These are phyloP conservation scores for Fomitopsis palustris DNA, from an alignment of 1,284 basidiomycete genomes.

Conservation along the genomic window DNA sequence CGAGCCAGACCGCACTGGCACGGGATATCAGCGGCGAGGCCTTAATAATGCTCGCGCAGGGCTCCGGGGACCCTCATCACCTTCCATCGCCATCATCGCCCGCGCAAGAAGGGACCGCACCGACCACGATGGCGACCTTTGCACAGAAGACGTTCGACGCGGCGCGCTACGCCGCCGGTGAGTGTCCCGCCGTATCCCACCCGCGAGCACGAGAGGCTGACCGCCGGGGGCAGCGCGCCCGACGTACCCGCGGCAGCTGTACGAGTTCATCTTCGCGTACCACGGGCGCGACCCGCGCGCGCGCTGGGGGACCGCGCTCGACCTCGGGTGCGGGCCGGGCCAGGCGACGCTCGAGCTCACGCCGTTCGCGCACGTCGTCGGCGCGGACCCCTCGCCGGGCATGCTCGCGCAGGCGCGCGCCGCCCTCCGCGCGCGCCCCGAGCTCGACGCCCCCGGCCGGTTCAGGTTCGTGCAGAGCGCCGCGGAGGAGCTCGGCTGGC, in stretches of 20 bases:
- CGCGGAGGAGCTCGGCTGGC: constrained; percentile 55
- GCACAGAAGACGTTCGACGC: constrained; percentile 61
- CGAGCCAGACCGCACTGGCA: no score
- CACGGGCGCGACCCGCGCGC: constrained; percentile 40
- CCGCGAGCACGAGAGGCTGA: no score
- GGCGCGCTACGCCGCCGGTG: constrained; percentile 51
- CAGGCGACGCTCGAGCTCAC: constrained; percentile 66
- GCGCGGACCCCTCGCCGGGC: constrained; percentile 67
- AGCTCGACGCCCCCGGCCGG: not conserved
- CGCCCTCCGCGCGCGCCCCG: constrained; percentile 7
- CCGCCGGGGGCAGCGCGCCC: constrained; percentile 37
- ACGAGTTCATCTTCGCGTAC: constrained; percentile 57
- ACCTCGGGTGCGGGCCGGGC: constrained; percentile 83
- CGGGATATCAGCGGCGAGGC: not conserved
- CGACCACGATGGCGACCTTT: constrained; percentile 60
- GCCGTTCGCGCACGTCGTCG: constrained; percentile 61
- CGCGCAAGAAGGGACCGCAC: not conserved
- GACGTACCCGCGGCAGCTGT: constrained; percentile 64
- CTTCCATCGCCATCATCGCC: no score
- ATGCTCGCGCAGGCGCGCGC: constrained; percentile 70
- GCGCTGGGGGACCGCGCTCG: constrained; percentile 58
- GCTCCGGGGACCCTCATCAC: not conserved
- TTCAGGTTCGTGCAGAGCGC: constrained; percentile 42
- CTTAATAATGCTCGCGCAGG: not conserved
- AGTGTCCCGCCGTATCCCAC: no score